Conservation (phyloP, 2,329 filamentous ascomycete genomes). For the Nigrospora sphaerica region DNA sequence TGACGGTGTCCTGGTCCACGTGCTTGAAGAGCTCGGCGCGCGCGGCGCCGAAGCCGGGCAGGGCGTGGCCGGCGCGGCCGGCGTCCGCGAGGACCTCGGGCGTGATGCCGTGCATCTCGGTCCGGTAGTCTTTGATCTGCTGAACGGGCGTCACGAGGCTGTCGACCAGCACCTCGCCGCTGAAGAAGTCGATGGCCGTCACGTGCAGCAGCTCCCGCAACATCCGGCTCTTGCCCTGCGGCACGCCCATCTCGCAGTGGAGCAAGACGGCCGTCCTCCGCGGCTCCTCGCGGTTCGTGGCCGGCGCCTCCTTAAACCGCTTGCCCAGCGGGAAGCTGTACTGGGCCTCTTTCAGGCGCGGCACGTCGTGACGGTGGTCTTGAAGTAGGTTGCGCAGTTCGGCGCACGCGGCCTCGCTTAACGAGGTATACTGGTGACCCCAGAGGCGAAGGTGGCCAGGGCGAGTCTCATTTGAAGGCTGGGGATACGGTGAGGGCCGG, state of each 20-base stretch:
- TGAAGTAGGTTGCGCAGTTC: too few species aligned
- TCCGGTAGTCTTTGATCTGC: slow-evolving; percentile 25
- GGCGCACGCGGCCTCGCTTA: too few species aligned
- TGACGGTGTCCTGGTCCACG: slow-evolving; percentile 31
- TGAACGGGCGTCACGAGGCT: slow-evolving; percentile 24
- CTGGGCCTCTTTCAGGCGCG: too few species aligned
- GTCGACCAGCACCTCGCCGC: slow-evolving; percentile 33
- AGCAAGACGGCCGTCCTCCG: slow-evolving; percentile 22
- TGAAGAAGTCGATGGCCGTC: slow-evolving; percentile 33
- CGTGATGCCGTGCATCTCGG: slow-evolving; percentile 28
- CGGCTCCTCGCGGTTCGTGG: too few species aligned
- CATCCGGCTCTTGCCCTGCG: slow-evolving; percentile 3
- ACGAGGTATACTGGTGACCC: too few species aligned
- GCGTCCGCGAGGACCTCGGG: slow-evolving; percentile 19
- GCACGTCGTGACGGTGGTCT: too few species aligned
- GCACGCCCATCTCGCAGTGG: slow-evolving; percentile 36
- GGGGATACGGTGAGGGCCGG: too few species aligned
- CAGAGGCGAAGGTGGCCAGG: too few species aligned
- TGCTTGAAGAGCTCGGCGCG: slow-evolving; percentile 29
- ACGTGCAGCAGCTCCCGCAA: not conserved
- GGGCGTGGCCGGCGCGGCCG: slow-evolving; percentile 14
- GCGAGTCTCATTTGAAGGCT: too few species aligned
- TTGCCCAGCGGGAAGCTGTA: too few species aligned
- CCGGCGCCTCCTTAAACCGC: too few species aligned
- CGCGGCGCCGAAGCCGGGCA: slow-evolving; percentile 31